Evolutionary conservation across 2,329 filamentous ascomycete species (phyloP).

Genomic region (Fusarium begoniae): DNA sequence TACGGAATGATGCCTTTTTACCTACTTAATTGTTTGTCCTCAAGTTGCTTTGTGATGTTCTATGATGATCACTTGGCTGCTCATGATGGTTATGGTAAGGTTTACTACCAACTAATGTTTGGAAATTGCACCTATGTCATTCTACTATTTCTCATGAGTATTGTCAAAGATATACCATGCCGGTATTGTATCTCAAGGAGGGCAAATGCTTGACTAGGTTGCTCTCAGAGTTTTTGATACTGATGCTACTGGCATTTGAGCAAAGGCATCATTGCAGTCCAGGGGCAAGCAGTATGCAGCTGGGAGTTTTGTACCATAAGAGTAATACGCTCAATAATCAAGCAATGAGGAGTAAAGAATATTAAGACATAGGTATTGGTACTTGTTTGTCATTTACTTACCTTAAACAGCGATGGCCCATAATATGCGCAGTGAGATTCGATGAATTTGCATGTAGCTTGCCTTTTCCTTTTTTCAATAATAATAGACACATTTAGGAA

Average conservation of each 20-base stretch:
- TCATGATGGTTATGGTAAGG: no score
- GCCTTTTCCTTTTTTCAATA: neutral
- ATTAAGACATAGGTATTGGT: neutral
- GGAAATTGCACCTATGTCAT: no score
- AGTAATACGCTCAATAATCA: neutral
- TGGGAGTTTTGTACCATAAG: accelerated
- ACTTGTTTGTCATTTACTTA: neutral
- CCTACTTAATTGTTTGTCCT: constrained; percentile 10
- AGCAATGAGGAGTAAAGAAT: no score
- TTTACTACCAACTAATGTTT: neutral
- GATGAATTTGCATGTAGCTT: neutral
- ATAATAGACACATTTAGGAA: neutral
- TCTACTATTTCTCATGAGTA: no score
- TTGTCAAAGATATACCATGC: accelerated
- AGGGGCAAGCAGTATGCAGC: neutral
- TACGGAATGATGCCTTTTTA: constrained; percentile 45
- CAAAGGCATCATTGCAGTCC: neutral
- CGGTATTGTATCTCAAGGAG: neutral
- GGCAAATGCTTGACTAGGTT: neutral
- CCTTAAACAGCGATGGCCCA: neutral
- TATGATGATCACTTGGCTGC: neutral
- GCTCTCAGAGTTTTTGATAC: neutral
- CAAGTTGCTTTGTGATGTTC: neutral
- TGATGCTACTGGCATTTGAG: neutral
- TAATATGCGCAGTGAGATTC: neutral